Conservation (phyloP, 1,284 basidiomycete genomes). For the Ustilago loliicola region DNA sequence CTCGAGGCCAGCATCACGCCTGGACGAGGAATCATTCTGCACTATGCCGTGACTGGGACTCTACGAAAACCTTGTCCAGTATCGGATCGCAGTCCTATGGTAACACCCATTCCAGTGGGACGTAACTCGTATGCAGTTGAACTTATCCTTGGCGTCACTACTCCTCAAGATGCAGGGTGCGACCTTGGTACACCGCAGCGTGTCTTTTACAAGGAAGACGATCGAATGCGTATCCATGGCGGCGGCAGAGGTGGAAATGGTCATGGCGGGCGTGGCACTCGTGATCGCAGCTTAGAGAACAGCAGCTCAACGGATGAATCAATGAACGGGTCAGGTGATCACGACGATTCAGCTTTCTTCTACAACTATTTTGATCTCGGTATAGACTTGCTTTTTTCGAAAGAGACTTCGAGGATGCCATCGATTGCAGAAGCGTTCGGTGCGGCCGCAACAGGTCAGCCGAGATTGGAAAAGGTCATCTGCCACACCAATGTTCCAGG, state of each 20-base stretch:
- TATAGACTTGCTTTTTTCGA: slow-evolving; percentile 50
- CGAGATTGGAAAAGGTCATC: slow-evolving; percentile 54
- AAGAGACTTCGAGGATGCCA: slow-evolving; percentile 25
- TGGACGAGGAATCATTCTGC: slow-evolving; percentile 24
- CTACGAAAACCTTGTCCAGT: slow-evolving; percentile 20
- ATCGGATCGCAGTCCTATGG: background rate
- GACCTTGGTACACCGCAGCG: slow-evolving; percentile 49
- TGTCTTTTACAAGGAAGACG: slow-evolving; percentile 55
- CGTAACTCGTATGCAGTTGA: slow-evolving; percentile 20
- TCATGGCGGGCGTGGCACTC: slow-evolving; percentile 1
- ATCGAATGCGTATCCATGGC: slow-evolving; percentile 51
- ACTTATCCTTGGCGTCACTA: slow-evolving; percentile 40
- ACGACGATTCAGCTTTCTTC: slow-evolving; percentile 48
- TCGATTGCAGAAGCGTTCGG: slow-evolving; percentile 26
- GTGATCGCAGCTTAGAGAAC: slow-evolving; percentile 18
- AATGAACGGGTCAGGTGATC: slow-evolving; percentile 9
- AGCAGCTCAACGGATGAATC: slow-evolving; percentile 28
- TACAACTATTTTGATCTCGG: slow-evolving; percentile 61
- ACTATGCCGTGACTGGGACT: slow-evolving; percentile 24
- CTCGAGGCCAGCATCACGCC: slow-evolving; percentile 32
- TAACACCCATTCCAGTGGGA: slow-evolving; percentile 4
- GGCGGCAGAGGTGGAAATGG: background rate
- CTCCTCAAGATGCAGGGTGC: slow-evolving; percentile 50
- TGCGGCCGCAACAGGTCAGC: slow-evolving; percentile 27
- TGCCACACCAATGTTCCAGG: slow-evolving; percentile 52